Conservation (phyloP, 2,329 filamentous ascomycete genomes). For the Fusarium beomiforme region DNA sequence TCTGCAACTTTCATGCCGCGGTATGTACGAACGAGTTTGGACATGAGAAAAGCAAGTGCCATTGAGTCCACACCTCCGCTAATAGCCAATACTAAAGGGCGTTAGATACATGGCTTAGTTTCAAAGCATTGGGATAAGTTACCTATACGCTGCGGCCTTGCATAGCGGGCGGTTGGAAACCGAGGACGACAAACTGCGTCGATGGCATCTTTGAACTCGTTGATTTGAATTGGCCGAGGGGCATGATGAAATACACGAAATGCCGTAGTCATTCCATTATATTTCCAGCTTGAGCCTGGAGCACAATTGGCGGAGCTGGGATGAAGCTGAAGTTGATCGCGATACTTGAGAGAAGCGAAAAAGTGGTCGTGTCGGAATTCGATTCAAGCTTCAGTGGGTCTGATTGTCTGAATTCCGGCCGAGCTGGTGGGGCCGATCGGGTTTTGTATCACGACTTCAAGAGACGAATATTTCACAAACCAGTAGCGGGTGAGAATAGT, state of each 20-base stretch:
- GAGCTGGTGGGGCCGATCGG: slow-evolving; percentile 11
- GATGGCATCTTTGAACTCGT: slow-evolving; percentile 59
- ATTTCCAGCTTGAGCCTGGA: slow-evolving; percentile 23
- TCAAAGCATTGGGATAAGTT: slow-evolving; percentile 19
- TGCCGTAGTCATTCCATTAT: slow-evolving; percentile 50
- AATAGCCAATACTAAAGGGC: slow-evolving; percentile 73
- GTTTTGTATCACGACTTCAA: neutral
- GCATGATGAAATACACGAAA: slow-evolving; percentile 50
- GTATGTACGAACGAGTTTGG: slow-evolving; percentile 52
- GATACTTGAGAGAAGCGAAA: neutral
- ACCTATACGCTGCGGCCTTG: slow-evolving; percentile 55
- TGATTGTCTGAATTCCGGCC: slow-evolving; percentile 11
- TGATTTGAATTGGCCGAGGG: slow-evolving; percentile 50
- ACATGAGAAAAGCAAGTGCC: slow-evolving; percentile 84
- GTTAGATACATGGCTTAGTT: neutral
- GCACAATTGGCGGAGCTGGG: slow-evolving; percentile 17
- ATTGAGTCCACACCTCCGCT: slow-evolving; percentile 98
- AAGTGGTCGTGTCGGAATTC: slow-evolving; percentile 25
- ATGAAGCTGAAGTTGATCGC: neutral
- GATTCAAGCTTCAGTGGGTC: slow-evolving; percentile 26
- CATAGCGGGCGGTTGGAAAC: slow-evolving; percentile 54
- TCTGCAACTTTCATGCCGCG: slow-evolving; percentile 55
- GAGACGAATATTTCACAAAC: neutral
- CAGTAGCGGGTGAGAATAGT: too few species aligned
- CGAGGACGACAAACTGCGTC: slow-evolving; percentile 60